phyloP scores from a whole-genome alignment of 257 asterid species.

The Linderniella brevidens region DNA sequence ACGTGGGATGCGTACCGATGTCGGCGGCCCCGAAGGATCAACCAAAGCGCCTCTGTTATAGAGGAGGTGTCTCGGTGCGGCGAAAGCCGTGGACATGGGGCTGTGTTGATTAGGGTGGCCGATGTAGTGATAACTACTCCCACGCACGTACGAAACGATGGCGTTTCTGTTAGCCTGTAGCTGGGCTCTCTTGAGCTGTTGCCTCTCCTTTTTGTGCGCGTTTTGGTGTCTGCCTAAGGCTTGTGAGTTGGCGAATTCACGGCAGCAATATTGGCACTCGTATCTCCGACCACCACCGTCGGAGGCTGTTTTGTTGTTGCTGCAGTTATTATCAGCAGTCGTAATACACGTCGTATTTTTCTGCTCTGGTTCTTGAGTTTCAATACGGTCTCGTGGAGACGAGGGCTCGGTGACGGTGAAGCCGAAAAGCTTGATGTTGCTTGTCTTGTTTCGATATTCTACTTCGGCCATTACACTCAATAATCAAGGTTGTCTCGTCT shows the following conservation, averaged over 20 bases:
- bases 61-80: conserved; percentile 75
- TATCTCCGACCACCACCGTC: conserved; percentile 57
- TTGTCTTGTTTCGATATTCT: conserved; percentile 31
- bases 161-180: conserved; percentile 76
- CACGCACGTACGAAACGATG: conserved; percentile 56
- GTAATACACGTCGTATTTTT: too few species aligned
- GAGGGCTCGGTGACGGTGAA: conserved; percentile 42
- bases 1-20: conserved; percentile 16
- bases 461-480: too few species aligned
- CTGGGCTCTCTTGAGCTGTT: conserved; percentile 80
- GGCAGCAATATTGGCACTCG: conserved; percentile 83
- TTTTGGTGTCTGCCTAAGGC: conserved; percentile 90
- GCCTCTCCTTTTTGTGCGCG: conserved; percentile 89
- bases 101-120: too few species aligned
- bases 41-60: conserved; percentile 31
- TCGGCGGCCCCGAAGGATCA: conserved; percentile 8
- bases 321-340: conserved; percentile 2
- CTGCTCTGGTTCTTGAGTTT: too few species aligned
- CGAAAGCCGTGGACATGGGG: conserved; percentile 71
- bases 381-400: too few species aligned
- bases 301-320: conserved; percentile 22
- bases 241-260: conserved; percentile 88
- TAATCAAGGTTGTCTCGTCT: too few species aligned
- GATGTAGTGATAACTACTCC: too few species aligned
- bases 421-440: conserved; percentile 63